Percentiles rank a stretch among this genome's conserved stretches.
These are phyloP conservation scores for Gossypium turneri DNA, from an alignment of 345 rosid genomes.

Conservation along the genomic window DNA sequence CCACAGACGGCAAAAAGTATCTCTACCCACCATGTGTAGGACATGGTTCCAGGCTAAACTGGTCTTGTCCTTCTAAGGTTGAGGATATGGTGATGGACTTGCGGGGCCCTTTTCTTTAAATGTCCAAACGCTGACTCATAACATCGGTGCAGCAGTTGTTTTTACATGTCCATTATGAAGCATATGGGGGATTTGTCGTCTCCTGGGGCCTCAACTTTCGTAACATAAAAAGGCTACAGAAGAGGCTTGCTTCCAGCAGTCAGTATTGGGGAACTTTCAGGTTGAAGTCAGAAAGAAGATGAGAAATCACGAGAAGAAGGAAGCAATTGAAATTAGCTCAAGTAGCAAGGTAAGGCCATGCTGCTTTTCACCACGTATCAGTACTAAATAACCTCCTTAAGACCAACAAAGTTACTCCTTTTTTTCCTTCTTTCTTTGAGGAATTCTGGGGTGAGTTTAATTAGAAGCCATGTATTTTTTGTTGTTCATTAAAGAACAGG, in stretches of 20 bases:
- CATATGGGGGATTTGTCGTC: no score
- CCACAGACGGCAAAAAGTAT: no score
- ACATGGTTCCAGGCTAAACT: no score
- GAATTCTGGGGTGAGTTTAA: not conserved
- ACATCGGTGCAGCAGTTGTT: no score
- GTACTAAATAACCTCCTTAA: no score
- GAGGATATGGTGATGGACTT: not conserved
- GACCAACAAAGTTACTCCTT: not conserved
- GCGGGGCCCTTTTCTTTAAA: no score
- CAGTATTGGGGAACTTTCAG: not conserved
- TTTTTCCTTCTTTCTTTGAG: not conserved
- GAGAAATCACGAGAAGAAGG: slow-evolving; percentile 6
- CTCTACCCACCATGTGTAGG: no score
- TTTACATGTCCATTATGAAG: no score
- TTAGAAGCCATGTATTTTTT: no score
- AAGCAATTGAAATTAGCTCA: slow-evolving; percentile 30
- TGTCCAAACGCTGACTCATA: not conserved
- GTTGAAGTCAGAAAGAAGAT: slow-evolving; percentile 1
- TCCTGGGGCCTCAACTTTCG: no score
- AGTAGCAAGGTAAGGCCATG: slow-evolving; percentile 27
- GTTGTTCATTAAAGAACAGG: no score
- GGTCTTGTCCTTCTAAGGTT: not conserved
- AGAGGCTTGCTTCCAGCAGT: not conserved
- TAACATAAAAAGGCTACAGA: not conserved
- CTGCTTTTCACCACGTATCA: not conserved